phyloP scores from a whole-genome alignment of 2,329 filamentous ascomycete genomes.

The Colletotrichum ledebouriae region DNA sequence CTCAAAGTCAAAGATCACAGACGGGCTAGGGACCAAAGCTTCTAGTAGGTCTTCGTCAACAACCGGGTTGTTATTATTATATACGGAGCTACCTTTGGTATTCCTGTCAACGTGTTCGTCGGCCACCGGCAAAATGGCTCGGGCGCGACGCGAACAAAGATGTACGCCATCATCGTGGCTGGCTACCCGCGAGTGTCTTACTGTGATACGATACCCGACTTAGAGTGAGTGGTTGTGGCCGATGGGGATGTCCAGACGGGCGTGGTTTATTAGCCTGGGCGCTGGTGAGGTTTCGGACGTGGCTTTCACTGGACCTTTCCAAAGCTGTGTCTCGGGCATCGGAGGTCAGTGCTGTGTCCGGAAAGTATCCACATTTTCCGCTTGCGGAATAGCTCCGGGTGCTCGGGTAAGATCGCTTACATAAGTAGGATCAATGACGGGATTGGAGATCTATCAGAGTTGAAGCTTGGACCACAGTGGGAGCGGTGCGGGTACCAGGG shows the following conservation, averaged over 20 bases:
- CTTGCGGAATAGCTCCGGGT: slow-evolving; percentile 23
- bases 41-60: neutral
- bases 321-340: slow-evolving; percentile 20
- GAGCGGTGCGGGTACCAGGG: neutral
- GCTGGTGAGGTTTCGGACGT: slow-evolving; percentile 17
- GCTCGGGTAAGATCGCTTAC: slow-evolving; percentile 1
- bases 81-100: slow-evolving; percentile 10
- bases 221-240: slow-evolving; percentile 11
- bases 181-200: slow-evolving; percentile 24
- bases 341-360: slow-evolving; percentile 36
- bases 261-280: slow-evolving; percentile 9
- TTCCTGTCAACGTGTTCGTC: slow-evolving; percentile 9
- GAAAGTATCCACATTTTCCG: neutral
- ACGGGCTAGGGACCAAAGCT: slow-evolving; percentile 13
- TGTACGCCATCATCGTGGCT: slow-evolving; percentile 3
- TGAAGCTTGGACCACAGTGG: neutral
- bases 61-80: slow-evolving; percentile 17
- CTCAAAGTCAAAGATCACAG: slow-evolving; percentile 27
- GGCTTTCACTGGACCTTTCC: neutral
- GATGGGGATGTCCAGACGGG: slow-evolving; percentile 42
- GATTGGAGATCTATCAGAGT: no score
- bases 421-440: neutral
- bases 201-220: neutral
- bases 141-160: slow-evolving; percentile 13
- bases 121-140: neutral